Conservation (phyloP, 2,329 filamentous ascomycete species). For the Nannizziopsis arthrosporioides region DNA sequence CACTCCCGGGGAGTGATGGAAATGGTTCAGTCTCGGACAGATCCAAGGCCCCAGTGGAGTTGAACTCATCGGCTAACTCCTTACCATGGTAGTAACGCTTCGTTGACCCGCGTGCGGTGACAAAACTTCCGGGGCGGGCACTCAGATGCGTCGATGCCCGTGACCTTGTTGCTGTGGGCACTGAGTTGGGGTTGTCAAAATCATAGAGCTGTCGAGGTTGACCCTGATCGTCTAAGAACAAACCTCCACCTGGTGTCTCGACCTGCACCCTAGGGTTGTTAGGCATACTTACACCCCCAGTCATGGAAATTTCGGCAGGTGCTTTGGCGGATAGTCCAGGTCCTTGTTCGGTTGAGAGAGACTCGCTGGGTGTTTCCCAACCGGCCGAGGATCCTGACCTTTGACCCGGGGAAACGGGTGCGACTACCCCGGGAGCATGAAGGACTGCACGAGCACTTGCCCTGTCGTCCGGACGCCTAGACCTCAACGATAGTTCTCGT, state of each 20-base stretch:
- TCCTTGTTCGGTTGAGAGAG: background rate
- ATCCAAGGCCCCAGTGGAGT: slow-evolving; percentile 1
- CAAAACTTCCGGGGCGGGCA: background rate
- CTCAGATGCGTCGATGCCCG: background rate
- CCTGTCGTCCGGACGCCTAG: slow-evolving; percentile 1
- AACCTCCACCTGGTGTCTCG: background rate
- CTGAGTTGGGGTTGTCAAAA: background rate
- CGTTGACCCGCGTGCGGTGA: background rate
- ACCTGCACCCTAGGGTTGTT: background rate
- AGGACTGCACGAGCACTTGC: slow-evolving; percentile 10
- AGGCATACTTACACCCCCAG: no score
- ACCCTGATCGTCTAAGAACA: background rate
- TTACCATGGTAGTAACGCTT: slow-evolving; percentile 2
- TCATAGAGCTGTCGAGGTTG: background rate
- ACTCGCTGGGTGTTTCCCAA: slow-evolving; percentile 11
- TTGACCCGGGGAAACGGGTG: background rate
- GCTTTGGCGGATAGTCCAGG: background rate
- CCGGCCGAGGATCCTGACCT: background rate
- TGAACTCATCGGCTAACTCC: slow-evolving; percentile 11
- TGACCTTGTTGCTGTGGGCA: background rate
- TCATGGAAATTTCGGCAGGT: no score
- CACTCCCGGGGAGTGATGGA: slow-evolving; percentile 7
- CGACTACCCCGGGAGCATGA: slow-evolving; percentile 7
- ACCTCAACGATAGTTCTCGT: background rate
- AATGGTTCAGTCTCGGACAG: slow-evolving; percentile 13